Base-by-base conservation (phyloP, 768 basidiomycete species). In the Amanita rubescens region DNA sequence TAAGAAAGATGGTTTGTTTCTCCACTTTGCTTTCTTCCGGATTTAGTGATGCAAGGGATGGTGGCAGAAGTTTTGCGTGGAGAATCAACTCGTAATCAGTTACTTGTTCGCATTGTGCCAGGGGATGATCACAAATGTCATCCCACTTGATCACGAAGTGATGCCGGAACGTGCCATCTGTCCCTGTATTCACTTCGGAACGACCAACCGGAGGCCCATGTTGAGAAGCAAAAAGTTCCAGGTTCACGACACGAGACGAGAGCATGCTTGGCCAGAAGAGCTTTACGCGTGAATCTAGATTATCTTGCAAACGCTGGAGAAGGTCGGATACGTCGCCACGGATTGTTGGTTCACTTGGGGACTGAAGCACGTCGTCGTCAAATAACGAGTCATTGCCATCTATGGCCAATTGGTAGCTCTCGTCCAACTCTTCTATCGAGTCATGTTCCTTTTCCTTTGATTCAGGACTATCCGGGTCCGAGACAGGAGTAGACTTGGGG, bases 241-340 rank as follows among this genome's bases (percentile, higher is more conserved):
- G 60, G 14, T 79, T 76, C 7, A 94, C 70, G 2, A 68, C 76
- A 15, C 90, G 79, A 22, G 79, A 74, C 9, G 85, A 62, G 0
- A 94, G 70, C 0, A 80, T 81, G 3, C 83, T 81, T 2, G 85
- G 78, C 90, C 90, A 94, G 68, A 95, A 93, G 0, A 85, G 81
- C 45, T 79, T 81, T 22, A 95, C 69, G 0, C 93, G 82, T 5
- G 75, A 66, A 62, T 92, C 87, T 4, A 95, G 75, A 60, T 94
- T 94, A 11, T 74, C 73, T 57, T 93, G 85, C 49, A 85, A 73
- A 22, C 77, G 75, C 3, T 72, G 77, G 15, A 87, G 62, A 24
- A 64, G 55, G 2, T 69, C 67, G 3, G 64, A 46, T 15, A 25
- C 51, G 3, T 66, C 54, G 5, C 61, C 43, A 25, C 63, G 59